Percentiles rank a stretch among this genome's conserved stretches.
Conservation (phyloP, 2,329 filamentous ascomycete genomes). For the Rhinocladiella mackenziei region DNA sequence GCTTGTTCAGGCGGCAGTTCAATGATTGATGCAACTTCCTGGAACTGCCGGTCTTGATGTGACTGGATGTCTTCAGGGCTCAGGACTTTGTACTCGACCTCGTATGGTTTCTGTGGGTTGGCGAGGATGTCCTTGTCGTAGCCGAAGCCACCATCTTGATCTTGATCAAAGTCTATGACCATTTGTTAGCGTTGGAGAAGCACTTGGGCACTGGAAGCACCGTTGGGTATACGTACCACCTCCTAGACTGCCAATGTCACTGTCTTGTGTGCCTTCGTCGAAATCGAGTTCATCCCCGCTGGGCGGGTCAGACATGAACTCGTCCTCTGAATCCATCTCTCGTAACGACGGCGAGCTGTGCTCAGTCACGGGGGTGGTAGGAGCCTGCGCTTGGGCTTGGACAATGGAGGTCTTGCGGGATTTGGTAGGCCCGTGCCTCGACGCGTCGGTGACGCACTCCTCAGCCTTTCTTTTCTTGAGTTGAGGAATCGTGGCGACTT, state of each 20-base stretch:
- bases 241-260: conserved; percentile 54
- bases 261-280: conserved; percentile 63
- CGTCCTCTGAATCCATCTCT: conserved; percentile 90
- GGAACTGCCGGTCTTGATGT: conserved; percentile 80
- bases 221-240: conserved; percentile 21
- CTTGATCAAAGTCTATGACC: conserved; percentile 53
- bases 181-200: conserved; percentile 17
- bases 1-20: conserved; percentile 84
- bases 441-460: conserved; percentile 38
- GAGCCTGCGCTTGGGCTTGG: conserved; percentile 25
- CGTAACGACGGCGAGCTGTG: conserved; percentile 43
- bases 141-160: conserved; percentile 58
- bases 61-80: conserved; percentile 74
- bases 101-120: conserved; percentile 69
- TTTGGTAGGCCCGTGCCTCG: conserved; percentile 32
- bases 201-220: not conserved
- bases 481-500: conserved; percentile 51
- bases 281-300: conserved; percentile 70
- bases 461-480: conserved; percentile 52
- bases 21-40: conserved; percentile 87
- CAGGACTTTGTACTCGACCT: conserved; percentile 80
- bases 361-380: conserved; percentile 50
- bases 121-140: conserved; percentile 68
- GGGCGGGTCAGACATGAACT: conserved; percentile 80
- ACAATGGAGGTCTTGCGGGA: conserved; percentile 33